Base-by-base conservation (phyloP, 1,284 basidiomycete genomes). In the Fomitopsis schrenkii region DNA sequence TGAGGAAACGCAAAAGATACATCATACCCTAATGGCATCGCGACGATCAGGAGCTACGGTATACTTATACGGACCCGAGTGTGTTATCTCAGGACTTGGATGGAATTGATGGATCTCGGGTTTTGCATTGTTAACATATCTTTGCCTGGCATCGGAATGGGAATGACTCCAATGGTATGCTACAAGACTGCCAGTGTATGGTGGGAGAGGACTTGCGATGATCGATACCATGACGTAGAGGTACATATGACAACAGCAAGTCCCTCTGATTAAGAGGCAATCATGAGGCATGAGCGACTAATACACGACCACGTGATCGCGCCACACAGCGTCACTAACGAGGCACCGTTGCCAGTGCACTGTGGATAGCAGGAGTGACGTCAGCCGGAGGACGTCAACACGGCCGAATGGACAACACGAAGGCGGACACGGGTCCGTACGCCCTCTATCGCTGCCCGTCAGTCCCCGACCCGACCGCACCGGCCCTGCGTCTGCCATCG, bases 291-390 rank as follows among this genome's bases (percentile, higher is more conserved):
- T 33, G 30, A 33, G 30, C 8, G 8, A 5, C 30, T 54, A 15
- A 15, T 33, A n/a, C 36, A 36, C 42, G 33, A 8, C 40, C 55
- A 57, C 55, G 55, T 57, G 56, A 58, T 19, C 56, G 56, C 56
- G 56, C 19, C 22, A 17, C 41, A 42, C 6, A 12, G 41, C 41
- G 41, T 42, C 22, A 22, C 22, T 22, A 22, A 22, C 22, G 22
- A 22, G 22, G 22, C 22, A 22, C 22, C 22, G 22, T 22, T 22
- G 22, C 22, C 22, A 22, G 22, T 22, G 22, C 22, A 22, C 22
- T 22, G 22, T 22, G 22, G 22, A 8, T 30, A 22, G 26, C 46
- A 14, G 7, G 15, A 6, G 55, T 41, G 38, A 57, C 42, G 56
- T 57, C 42, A 45, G 56, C 22, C 26, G 1, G n/a, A 28, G 1